Evolutionary conservation across 805 yeast genomes (phyloP), one percentile per base, ranked within the genome.

Genomic region (Schwanniomyces occidentalis): DNA sequence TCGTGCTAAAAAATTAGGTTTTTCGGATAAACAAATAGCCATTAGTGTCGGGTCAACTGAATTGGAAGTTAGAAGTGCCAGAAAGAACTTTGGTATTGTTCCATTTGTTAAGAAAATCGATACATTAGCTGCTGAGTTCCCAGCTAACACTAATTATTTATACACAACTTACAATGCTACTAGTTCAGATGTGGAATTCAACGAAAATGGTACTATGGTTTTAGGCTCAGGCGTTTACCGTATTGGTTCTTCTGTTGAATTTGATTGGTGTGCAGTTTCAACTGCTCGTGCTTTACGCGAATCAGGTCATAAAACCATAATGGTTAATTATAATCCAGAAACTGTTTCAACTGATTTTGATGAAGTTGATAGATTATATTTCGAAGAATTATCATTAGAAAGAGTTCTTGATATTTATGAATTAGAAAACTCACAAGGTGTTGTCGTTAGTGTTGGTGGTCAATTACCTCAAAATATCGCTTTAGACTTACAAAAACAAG

Each of bases 171-270:
- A 91, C 70, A 91, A 90, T 56, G 99, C 97, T 38, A 75, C 86
- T 40, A 72, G 79, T 38, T 82, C 81, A 47, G 99, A 91, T 63
- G 82, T 91, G 31, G 76, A 71, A 28, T 93, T 91, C 58, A 78
- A 84, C 52, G 98, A 91, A 40, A 75, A 85, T 48, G 98, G 98
- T 56, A 84, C 93, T 42, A 71, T 93, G 79, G 98, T 91, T 25
- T 75, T 91, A 51, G 99, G 98, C 35, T 89, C 97, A n/a, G 98
- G 99, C 72, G 99, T 93, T 33, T 91, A 91, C 78, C 80, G 99
- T 66, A 91, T 91, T 62, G 99, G 99, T 40, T 90, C 97, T 2
- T 89, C 97, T 20, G 99, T 91, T 36, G 99, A 93, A 70, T 91
- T 91, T 55, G 99, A 91, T 65, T 91, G 99, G 99, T 91, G 99